These are phyloP conservation scores for Moesziomyces sp. DNA, from an alignment of 1,284 basidiomycete genomes.

Conservation along the genomic window DNA sequence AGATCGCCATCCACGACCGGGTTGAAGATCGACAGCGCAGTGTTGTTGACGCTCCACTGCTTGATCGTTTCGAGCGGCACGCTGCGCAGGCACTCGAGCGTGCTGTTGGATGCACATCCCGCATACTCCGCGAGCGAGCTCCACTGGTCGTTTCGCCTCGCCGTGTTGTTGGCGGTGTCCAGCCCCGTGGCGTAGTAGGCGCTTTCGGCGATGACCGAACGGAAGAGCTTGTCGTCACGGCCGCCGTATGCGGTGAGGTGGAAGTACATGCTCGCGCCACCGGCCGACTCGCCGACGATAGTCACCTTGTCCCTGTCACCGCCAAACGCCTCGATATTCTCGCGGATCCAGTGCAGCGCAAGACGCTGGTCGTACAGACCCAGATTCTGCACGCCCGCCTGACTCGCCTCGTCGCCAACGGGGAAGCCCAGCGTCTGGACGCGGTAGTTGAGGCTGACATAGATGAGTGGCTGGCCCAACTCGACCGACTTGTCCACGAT, in stretches of 20 bases:
- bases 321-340: slow-evolving; percentile 50
- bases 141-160: slow-evolving; percentile 16
- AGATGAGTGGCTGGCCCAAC: slow-evolving; percentile 31
- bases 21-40: slow-evolving; percentile 3
- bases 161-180: slow-evolving; percentile 6
- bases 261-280: slow-evolving; percentile 34
- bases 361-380: slow-evolving; percentile 48
- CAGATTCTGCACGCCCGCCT: slow-evolving; percentile 16
- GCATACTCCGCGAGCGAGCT: slow-evolving; percentile 6
- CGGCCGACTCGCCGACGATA: slow-evolving; percentile 48
- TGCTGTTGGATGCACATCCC: slow-evolving; percentile 3
- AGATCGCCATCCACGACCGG: slow-evolving; percentile 35
- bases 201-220: slow-evolving; percentile 10
- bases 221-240: slow-evolving; percentile 24
- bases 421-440: slow-evolving; percentile 22
- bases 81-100: slow-evolving; percentile 26
- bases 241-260: slow-evolving; percentile 30
- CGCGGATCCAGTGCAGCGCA: slow-evolving; percentile 46
- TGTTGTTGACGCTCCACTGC: slow-evolving; percentile 19
- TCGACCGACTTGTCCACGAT: slow-evolving; percentile 37
- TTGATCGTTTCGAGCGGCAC: slow-evolving; percentile 29
- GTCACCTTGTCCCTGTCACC: slow-evolving; percentile 41
- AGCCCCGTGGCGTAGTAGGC: slow-evolving; percentile 25
- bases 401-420: slow-evolving; percentile 4
- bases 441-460: slow-evolving; percentile 35